These are phyloP conservation scores for Globisporangium sylvaticum DNA, from an alignment of 352 stramenopile genomes.

Conservation along the genomic window DNA sequence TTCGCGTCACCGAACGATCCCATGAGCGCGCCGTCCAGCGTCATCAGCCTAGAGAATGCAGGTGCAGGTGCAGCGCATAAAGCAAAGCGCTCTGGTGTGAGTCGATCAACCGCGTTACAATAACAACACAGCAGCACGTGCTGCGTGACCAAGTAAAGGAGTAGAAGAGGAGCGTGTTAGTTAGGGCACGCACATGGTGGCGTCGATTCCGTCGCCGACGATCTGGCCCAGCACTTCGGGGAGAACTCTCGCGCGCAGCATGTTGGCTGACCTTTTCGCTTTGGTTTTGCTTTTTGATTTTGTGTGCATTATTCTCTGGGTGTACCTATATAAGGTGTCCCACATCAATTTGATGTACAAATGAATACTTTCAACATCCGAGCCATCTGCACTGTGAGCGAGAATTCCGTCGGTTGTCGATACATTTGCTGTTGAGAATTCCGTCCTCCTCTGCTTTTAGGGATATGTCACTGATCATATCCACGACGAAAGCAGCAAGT, in stretches of 20 bases:
- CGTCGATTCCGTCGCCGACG: slow-evolving; percentile 64
- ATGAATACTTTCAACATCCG: too few relatives aligned
- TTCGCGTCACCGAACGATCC: slow-evolving; percentile 59
- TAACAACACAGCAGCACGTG: neutral
- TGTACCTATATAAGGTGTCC: too few relatives aligned
- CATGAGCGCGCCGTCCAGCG: slow-evolving; percentile 80
- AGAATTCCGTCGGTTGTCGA: too few relatives aligned
- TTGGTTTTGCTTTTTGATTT: too few relatives aligned
- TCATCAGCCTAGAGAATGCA: slow-evolving; percentile 58
- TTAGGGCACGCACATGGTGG: slow-evolving; percentile 53
- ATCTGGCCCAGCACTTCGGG: slow-evolving; percentile 78
- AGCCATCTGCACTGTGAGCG: too few relatives aligned
- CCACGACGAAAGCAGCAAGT: too few relatives aligned
- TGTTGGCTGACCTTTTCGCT: slow-evolving; percentile 13
- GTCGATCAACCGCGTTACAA: neutral
- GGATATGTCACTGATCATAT: too few relatives aligned
- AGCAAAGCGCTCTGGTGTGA: neutral
- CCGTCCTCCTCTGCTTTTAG: too few relatives aligned
- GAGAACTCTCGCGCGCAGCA: slow-evolving; percentile 78
- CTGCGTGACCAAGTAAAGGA: neutral
- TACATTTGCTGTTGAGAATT: too few relatives aligned
- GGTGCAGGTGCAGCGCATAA: too few relatives aligned
- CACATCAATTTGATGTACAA: too few relatives aligned
- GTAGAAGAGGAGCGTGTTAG: neutral
- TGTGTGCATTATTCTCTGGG: too few relatives aligned